Evolutionary conservation across 176 grass and related monocot genomes (phyloP).

Genomic region (Triticum timopheevii): DNA sequence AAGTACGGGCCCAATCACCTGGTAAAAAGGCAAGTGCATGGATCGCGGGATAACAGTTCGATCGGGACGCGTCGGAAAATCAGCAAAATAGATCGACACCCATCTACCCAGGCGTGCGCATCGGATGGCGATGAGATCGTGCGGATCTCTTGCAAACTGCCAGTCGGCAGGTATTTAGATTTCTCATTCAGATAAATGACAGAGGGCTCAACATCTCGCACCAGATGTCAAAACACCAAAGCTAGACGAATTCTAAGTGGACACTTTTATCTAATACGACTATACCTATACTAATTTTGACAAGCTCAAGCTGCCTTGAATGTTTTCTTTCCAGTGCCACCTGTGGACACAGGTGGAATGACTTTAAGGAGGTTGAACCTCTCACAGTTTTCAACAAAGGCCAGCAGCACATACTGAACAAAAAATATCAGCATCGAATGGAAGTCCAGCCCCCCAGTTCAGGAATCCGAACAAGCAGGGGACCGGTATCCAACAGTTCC

Average conservation of each 20-base stretch:
- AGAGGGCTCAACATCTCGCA: background rate
- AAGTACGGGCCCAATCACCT: no score
- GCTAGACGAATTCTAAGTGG: background rate
- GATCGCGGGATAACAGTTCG: no score
- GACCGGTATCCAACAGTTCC: background rate
- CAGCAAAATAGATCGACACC: no score
- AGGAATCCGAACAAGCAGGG: background rate
- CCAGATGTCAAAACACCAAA: background rate
- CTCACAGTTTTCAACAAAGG: slow-evolving; percentile 49
- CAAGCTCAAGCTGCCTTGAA: slow-evolving; percentile 35
- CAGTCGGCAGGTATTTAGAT: no score
- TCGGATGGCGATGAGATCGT: no score
- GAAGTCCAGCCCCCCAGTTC: background rate
- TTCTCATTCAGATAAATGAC: background rate
- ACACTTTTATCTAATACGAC: background rate
- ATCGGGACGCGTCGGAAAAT: no score
- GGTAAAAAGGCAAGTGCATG: no score
- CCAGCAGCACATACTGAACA: slow-evolving; percentile 25
- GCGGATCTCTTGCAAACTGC: no score
- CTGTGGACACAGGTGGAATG: slow-evolving; percentile 42
- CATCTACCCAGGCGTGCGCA: no score
- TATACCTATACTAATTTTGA: background rate
- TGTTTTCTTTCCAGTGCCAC: slow-evolving; percentile 49
- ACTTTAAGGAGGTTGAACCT: slow-evolving; percentile 51
- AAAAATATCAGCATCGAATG: background rate